Evolutionary conservation across 2,329 filamentous ascomycete genomes (phyloP).

Genomic region (Thelonectria rubi): DNA sequence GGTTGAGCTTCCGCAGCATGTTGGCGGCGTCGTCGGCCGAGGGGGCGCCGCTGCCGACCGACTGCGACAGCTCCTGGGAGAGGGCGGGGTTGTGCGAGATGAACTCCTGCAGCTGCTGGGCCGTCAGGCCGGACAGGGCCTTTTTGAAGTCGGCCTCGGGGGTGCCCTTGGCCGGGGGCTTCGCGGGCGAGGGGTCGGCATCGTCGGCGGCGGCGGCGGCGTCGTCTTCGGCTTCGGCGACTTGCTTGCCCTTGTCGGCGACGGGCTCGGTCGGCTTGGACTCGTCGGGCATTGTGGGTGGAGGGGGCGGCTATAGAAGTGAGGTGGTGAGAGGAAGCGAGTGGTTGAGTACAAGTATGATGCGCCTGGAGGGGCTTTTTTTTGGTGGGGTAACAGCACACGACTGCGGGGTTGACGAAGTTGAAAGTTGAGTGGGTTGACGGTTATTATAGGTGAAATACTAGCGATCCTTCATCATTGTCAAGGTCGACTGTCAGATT

Average conservation of each 20-base stretch:
- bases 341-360: slow-evolving; percentile 5
- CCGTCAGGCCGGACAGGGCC: slow-evolving; percentile 62
- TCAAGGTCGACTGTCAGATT: too few species aligned
- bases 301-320: slow-evolving; percentile 6
- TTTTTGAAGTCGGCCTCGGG: slow-evolving; percentile 56
- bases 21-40: slow-evolving; percentile 57
- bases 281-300: slow-evolving; percentile 60
- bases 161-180: slow-evolving; percentile 43
- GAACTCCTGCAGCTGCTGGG: slow-evolving; percentile 70
- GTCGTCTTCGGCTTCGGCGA: slow-evolving; percentile 55
- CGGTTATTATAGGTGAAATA: background rate
- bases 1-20: slow-evolving; percentile 68
- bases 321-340: slow-evolving; percentile 3
- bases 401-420: slow-evolving; percentile 21
- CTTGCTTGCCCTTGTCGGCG: slow-evolving; percentile 59
- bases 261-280: slow-evolving; percentile 68
- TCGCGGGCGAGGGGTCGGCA: slow-evolving; percentile 52
- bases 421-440: background rate
- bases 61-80: slow-evolving; percentile 62
- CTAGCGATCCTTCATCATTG: too few species aligned
- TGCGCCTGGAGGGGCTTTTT: slow-evolving; percentile 29
- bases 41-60: slow-evolving; percentile 48
- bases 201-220: slow-evolving; percentile 47
- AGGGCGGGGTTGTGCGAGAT: slow-evolving; percentile 78
- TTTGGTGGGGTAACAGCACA: slow-evolving; percentile 38